Evolutionary conservation across 176 grass and related monocot species (phyloP), one percentile per base, ranked within the genome.

Genomic region (Oryza australiensis): DNA sequence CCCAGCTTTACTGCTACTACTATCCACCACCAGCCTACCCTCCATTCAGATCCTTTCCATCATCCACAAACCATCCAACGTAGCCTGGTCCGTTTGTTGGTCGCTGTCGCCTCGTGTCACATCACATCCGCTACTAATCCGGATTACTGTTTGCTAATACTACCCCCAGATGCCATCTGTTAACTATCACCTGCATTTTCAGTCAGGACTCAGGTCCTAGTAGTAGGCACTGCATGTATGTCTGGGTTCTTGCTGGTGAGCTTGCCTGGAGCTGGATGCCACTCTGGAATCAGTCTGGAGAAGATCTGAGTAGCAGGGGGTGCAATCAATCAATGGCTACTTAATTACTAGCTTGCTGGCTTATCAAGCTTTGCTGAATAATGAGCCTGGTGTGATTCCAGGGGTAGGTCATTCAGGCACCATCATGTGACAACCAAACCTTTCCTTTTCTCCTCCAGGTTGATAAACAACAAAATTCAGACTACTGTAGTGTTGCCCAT

Each of bases 401-500:
- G 6, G 66, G 69, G 16, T 55, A 42, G 42, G 68, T 65, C 30
- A 51, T 42, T 51, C 57, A 70, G 70, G 70, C 51, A 22, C 35
- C 45, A 48, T 69, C 78, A 45, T 26, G 45, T 53, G 59, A 26
- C 60, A 80, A 20, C 84, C 55, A 60, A 38, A 45, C 57, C 34
- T 42, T 26, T 32, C 37, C 28, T 80, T 74, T 73, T 48, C 32
- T 27, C 26, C 34, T 66, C 40, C 83, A 79, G 80, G 80, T 72
- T 42, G 79, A 82, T 62, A 82, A 30, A 32, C 68, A 63, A 35
- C 33, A 82, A 22, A 49, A 60, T 60, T 8, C 22, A 60, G 46
- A 40, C 45, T 49, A 82, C 40, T 59, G 37, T 81, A 68, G 33
- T 22, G 29, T 3, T 37, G 45, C 40, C 15, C 22, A 10, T 60